Conservation (phyloP, 371 early-diverging fungal species). For the Rhizopus sp. region DNA sequence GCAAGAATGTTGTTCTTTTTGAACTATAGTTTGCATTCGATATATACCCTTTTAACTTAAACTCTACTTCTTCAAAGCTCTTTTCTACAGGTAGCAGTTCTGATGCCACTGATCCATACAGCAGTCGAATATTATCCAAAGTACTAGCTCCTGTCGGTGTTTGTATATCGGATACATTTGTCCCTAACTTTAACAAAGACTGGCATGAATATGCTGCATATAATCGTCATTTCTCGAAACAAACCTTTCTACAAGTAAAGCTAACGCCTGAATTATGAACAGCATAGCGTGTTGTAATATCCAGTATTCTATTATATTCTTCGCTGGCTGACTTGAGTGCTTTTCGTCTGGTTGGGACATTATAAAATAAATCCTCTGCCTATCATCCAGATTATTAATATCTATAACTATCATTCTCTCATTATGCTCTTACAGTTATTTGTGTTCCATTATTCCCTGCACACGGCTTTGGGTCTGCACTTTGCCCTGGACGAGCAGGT, state of each 20-base stretch:
- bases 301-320: slow-evolving; percentile 86
- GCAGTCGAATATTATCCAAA: slow-evolving; percentile 76
- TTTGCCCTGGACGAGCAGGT: slow-evolving; percentile 69
- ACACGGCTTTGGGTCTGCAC: slow-evolving; percentile 82
- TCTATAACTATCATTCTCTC: neutral
- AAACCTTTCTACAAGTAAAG: slow-evolving; percentile 85
- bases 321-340: slow-evolving; percentile 83
- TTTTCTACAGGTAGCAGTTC: slow-evolving; percentile 67
- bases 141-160: slow-evolving; percentile 61
- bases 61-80: slow-evolving; percentile 44
- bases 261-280: slow-evolving; percentile 84
- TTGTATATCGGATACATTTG: slow-evolving; percentile 73
- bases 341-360: slow-evolving; percentile 78
- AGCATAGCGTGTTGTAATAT: slow-evolving; percentile 87
- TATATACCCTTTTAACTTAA: slow-evolving; percentile 68
- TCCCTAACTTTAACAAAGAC: slow-evolving; percentile 51
- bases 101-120: slow-evolving; percentile 81
- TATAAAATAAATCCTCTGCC: slow-evolving; percentile 94
- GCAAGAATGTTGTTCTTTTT: slow-evolving; percentile 76
- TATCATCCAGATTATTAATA: slow-evolving; percentile 16
- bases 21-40: slow-evolving; percentile 84
- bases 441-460: slow-evolving; percentile 94
- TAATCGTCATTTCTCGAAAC: neutral
- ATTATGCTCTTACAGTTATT: slow-evolving; percentile 63
- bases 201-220: no score